Base-by-base conservation (phyloP, 139 green algal species). In the Bryopsis sp. region DNA sequence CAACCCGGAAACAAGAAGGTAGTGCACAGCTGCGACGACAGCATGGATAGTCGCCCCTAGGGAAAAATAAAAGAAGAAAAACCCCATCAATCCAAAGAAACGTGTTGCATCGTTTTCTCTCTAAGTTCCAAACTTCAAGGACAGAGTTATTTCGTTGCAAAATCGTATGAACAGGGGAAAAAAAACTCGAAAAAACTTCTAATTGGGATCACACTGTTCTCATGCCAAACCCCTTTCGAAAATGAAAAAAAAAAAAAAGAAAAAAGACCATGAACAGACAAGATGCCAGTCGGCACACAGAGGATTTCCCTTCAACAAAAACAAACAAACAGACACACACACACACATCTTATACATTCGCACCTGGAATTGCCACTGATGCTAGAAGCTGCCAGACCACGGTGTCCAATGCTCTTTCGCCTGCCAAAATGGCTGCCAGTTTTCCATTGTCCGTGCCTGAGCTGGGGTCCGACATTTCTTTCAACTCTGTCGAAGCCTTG, bases 361-460 rank as follows among this genome's bases (percentile, higher is more conserved):
- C 85, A 8, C 86, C 86, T 48, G 84, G 77, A n/a, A 77, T 70
- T 39, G 57, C 71, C 32, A 84, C 86, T 32, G 78, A 87, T 0
- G 86, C 86, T 7, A 89, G 74, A 36, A 90, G 71, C 76, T 91
- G 81, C 85, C 87, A 89, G 11, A 88, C 62, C 26, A 90, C 60
- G 7, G 87, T 90, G 72, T 93, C 85, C 32, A 91, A 32, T 2
- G 81, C 73, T 1, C 82, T 48, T 67, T 90, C 84, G 24, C 75
- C 58, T 3, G 77, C 77, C 33, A 90, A 71, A 0, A 84, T 66
- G 39, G 47, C 71, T 8, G 74, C 57, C 35, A 90, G 47, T 48
- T 73, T 82, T 72, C 58, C 3, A 43, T 26, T 26, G 15, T 11
- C 0, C 35, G 71, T 19, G 26, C 11, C 22, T 29, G 31, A 26